phyloP scores from a whole-genome alignment of 257 asterid genomes.

The Lycium ferocissimum region DNA sequence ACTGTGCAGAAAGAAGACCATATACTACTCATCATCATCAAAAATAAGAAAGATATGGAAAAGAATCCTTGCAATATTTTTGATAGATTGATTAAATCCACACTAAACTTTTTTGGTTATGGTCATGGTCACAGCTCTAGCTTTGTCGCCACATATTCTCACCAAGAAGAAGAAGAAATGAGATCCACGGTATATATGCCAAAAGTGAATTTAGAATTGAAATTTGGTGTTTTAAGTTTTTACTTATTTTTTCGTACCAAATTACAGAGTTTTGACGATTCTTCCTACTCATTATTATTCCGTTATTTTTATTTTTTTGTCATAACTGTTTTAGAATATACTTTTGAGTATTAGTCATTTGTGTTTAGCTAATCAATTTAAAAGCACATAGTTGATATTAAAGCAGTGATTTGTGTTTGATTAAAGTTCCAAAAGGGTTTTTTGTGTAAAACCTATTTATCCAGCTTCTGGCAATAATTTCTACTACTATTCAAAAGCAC shows the following conservation, averaged over 20 bases:
- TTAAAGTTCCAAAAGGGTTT: too few relatives aligned
- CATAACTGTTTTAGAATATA: too few relatives aligned
- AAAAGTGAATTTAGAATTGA: not conserved
- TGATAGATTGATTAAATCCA: constrained; percentile 8
- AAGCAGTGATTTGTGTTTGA: too few relatives aligned
- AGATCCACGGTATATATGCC: not conserved
- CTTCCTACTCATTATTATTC: too few relatives aligned
- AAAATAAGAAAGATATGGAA: not conserved
- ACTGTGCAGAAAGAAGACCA: not conserved
- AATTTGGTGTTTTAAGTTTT: not conserved
- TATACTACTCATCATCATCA: not conserved
- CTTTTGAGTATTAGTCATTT: too few relatives aligned
- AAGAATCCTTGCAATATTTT: not conserved
- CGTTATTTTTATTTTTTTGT: too few relatives aligned
- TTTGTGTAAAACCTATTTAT: too few relatives aligned
- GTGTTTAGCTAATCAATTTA: too few relatives aligned
- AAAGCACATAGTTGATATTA: too few relatives aligned
- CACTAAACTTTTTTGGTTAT: not conserved
- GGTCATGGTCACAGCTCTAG: not conserved
- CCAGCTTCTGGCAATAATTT: too few relatives aligned
- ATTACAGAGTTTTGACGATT: not conserved
- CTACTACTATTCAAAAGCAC: too few relatives aligned
- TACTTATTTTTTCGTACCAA: not conserved
- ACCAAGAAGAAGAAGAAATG: not conserved
- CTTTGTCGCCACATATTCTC: not conserved